These are phyloP conservation scores for Umbelopsis ramanniana DNA, from an alignment of 192 early-diverging fungal genomes.

Conservation along the genomic window DNA sequence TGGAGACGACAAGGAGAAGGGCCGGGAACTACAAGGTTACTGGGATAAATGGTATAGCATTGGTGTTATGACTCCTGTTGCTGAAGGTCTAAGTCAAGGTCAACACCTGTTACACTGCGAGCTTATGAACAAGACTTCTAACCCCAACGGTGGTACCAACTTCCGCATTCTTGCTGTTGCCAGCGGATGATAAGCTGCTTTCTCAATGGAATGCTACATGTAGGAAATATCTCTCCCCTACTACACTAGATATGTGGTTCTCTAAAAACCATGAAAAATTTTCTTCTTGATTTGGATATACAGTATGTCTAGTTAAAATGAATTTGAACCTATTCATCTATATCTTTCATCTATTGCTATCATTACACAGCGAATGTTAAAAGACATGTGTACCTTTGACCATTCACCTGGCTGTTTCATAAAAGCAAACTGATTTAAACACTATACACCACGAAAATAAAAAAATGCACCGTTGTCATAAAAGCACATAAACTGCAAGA, in stretches of 20 bases:
- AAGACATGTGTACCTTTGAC: too few species aligned
- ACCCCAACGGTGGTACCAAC: slow-evolving; percentile 22
- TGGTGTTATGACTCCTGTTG: slow-evolving; percentile 24
- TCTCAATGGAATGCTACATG: background rate
- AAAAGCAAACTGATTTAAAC: too few species aligned
- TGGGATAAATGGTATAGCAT: slow-evolving; percentile 20
- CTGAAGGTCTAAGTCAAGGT: slow-evolving; percentile 19
- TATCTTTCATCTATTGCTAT: too few species aligned
- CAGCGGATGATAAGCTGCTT: slow-evolving; percentile 1
- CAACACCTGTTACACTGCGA: slow-evolving; percentile 21
- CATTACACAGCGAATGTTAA: too few species aligned
- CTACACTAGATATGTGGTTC: background rate
- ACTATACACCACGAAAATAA: too few species aligned
- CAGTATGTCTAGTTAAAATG: too few species aligned
- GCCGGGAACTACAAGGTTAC: slow-evolving; percentile 18
- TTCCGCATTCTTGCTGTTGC: slow-evolving; percentile 27
- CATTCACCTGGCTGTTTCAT: too few species aligned
- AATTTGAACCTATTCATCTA: too few species aligned
- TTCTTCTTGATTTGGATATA: background rate
- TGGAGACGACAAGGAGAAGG: slow-evolving; percentile 18
- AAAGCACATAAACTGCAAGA: too few species aligned
- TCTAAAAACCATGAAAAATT: background rate
- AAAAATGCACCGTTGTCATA: too few species aligned
- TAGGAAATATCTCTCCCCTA: background rate
- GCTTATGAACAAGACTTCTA: slow-evolving; percentile 24